Percentiles rank a stretch among this genome's conserved stretches.
These are phyloP conservation scores for Ogataea populi-albae DNA, from an alignment of 805 yeast species.

Conservation along the genomic window DNA sequence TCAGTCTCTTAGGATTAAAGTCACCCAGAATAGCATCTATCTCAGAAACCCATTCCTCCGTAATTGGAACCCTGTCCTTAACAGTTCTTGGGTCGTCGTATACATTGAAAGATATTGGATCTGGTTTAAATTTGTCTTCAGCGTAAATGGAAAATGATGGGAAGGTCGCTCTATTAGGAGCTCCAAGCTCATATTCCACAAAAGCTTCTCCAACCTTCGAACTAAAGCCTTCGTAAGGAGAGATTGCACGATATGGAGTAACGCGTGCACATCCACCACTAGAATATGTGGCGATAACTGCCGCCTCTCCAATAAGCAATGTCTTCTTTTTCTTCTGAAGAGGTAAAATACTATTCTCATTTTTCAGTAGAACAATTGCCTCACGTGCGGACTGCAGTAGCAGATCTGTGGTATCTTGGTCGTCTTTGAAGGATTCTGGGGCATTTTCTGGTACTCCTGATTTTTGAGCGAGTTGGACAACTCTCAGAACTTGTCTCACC, in stretches of 20 bases:
- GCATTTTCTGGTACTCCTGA: constrained; percentile 41
- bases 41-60: constrained; percentile 4
- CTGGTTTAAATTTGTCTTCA: neutral
- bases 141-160: constrained; percentile 2
- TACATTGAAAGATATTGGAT: constrained; percentile 2
- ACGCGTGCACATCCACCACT: constrained; percentile 62
- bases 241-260: constrained; percentile 16
- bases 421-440: constrained; percentile 21
- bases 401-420: neutral
- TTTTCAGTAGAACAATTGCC: constrained; percentile 47
- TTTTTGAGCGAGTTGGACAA: constrained; percentile 41
- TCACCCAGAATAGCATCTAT: constrained; percentile 8
- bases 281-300: constrained; percentile 43
- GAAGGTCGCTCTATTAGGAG: too few species aligned
- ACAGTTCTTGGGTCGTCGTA: constrained; percentile 6
- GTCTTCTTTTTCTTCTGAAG: constrained; percentile 38
- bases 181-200: too few species aligned
- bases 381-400: constrained; percentile 1
- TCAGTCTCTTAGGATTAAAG: constrained; percentile 5
- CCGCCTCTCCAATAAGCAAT: constrained; percentile 62
- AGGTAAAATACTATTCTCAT: constrained; percentile 47
- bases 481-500: constrained; percentile 44
- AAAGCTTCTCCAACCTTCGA: constrained; percentile 17
- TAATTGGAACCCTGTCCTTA: constrained; percentile 3
- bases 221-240: constrained; percentile 8